Evolutionary conservation across 2,329 filamentous ascomycete species (phyloP).

Genomic region (Tolypocladium ovalisporum): DNA sequence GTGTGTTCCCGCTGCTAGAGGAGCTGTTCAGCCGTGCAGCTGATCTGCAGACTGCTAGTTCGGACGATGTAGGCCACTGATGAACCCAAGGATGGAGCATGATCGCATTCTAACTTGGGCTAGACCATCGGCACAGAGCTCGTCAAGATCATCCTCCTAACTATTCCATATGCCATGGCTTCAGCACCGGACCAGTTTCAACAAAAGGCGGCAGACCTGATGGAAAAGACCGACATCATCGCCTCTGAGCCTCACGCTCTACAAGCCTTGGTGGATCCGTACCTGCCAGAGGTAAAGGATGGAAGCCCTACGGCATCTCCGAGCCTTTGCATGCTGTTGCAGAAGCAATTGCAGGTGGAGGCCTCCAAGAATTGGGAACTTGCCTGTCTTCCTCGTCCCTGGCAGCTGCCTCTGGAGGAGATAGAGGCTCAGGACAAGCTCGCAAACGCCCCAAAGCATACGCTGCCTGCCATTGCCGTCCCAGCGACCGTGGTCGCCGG

Average conservation of each 20-base stretch:
- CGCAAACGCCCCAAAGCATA: constrained; percentile 56
- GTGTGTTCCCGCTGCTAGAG: constrained; percentile 73
- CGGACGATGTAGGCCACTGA: constrained; percentile 64
- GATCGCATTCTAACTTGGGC: neutral
- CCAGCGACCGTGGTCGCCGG: constrained; percentile 68
- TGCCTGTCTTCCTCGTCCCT: constrained; percentile 55
- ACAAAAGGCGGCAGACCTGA: constrained; percentile 63
- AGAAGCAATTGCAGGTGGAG: constrained; percentile 76
- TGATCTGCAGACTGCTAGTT: constrained; percentile 83
- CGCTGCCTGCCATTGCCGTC: constrained; percentile 64
- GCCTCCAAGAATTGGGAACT: constrained; percentile 66
- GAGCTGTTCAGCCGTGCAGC: constrained; percentile 89
- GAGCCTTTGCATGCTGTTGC: constrained; percentile 70
- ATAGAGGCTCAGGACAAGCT: constrained; percentile 49
- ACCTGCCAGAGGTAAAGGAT: constrained; percentile 52
- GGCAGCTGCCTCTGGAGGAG: constrained; percentile 52
- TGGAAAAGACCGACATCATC: constrained; percentile 93
- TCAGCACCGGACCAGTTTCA: constrained; percentile 60
- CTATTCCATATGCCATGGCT: constrained; percentile 81
- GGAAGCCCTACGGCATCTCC: constrained; percentile 50
- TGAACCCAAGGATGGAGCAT: neutral
- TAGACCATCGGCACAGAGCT: constrained; percentile 69
- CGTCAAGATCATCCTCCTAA: constrained; percentile 92
- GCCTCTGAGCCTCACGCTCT: constrained; percentile 78
- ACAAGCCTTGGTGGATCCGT: constrained; percentile 79